Evolutionary conservation across 2,329 filamentous ascomycete species (phyloP), one percentile per base, ranked within the genome.

Genomic region (Cordyceps pruinosa): DNA sequence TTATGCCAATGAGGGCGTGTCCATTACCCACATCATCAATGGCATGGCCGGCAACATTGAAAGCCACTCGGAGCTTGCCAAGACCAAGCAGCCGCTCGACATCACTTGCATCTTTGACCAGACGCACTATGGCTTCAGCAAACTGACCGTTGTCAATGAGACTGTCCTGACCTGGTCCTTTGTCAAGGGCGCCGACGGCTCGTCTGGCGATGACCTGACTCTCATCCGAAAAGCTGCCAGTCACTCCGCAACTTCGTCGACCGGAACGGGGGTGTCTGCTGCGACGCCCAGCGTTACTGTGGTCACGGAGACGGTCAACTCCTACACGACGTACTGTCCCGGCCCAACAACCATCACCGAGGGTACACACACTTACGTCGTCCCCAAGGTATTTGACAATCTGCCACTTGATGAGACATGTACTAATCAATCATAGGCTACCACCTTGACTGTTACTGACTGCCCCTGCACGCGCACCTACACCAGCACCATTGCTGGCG

Each of bases 271-370:
- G n/a, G n/a, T n/a, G 6, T 52, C 49, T 8, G 13, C 37, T 4
- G 15, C 26, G 13, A 23, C 26, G 2, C 19, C 41, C 6, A 9
- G 26, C 1, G 71, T 75, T 62, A 72, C 70, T 66, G 80, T 78
- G 71, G 77, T 75, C 72, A 87, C 83, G 62, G 79, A 84, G 75
- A 73, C 80, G 60, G 77, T 87, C 61, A 84, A 80, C 58, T 73
- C 76, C 50, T 79, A 80, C 74, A 84, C 79, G 71, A 88, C 85
- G 64, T 86, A 76, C 79, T 88, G 85, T 80, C 83, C 85, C 15
- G 74, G 69, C 63, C 69, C 84, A 60, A 87, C 84, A 62, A 72
- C 73, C 63, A 69, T 87, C 68, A 78, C 77, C 64, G 75, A 83
- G 72, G 77, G 76, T 66, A 74, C 72, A 68, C 72, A 77, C 67